Conservation (phyloP, 306 rosid species). For the Cicer arietinum region DNA sequence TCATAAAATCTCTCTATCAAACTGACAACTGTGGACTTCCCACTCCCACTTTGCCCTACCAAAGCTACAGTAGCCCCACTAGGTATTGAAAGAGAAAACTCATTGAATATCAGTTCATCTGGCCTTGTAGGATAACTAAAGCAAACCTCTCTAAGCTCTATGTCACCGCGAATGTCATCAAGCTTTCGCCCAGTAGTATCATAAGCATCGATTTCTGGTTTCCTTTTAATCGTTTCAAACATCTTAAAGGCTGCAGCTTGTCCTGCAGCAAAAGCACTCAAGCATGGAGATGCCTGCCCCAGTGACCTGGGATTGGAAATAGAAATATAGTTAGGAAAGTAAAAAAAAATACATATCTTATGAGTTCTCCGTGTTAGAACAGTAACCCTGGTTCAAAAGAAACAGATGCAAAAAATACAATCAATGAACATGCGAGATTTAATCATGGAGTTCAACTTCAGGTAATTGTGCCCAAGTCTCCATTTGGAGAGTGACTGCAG, state of each 20-base stretch:
- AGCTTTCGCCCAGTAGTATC: conserved; percentile 56
- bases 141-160: conserved; percentile 60
- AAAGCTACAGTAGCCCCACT: conserved; percentile 71
- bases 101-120: conserved; percentile 55
- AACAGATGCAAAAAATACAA: too few species aligned
- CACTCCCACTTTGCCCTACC: conserved; percentile 93
- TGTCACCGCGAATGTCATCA: conserved; percentile 54
- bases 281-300: conserved; percentile 84
- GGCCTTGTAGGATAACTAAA: conserved; percentile 78
- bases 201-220: conserved; percentile 72
- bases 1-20: conserved; percentile 93
- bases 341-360: not conserved
- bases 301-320: conserved; percentile 59
- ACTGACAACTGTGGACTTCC: conserved; percentile 81
- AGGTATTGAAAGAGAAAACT: conserved; percentile 58
- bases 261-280: conserved; percentile 84
- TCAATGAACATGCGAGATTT: too few species aligned
- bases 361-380: not conserved
- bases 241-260: conserved; percentile 87
- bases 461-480: too few species aligned
- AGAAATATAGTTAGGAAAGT: conserved; percentile 12
- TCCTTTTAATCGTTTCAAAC: conserved; percentile 80
- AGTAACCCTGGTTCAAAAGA: too few species aligned
- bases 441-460: too few species aligned
- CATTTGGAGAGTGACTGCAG: too few species aligned